These are phyloP conservation scores for Musa itinerans DNA, from an alignment of 176 grass and related monocot species.

Conservation along the genomic window DNA sequence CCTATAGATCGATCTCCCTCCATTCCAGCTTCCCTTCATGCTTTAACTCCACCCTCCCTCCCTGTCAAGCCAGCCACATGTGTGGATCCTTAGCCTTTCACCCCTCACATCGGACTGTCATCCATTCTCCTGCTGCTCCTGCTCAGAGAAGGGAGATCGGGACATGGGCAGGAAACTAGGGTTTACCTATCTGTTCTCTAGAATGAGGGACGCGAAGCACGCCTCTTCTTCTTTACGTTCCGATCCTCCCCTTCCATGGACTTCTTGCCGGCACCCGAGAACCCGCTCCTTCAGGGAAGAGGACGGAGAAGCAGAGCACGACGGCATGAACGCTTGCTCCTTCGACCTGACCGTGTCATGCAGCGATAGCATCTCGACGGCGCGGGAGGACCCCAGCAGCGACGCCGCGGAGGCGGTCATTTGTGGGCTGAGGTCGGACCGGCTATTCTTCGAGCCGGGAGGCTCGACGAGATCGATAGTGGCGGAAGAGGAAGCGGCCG, in stretches of 20 bases:
- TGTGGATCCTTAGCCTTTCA: too few species aligned
- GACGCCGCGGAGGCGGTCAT: slow-evolving; percentile 26
- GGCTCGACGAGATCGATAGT: slow-evolving; percentile 42
- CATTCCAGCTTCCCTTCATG: neutral
- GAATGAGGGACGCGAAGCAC: neutral
- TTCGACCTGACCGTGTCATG: slow-evolving; percentile 2
- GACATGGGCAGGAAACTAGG: slow-evolving; percentile 45
- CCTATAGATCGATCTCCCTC: neutral
- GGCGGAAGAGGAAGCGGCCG: slow-evolving; percentile 1
- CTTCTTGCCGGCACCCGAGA: slow-evolving; percentile 28
- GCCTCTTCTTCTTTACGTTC: slow-evolving; percentile 19
- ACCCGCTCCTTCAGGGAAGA: slow-evolving; percentile 26
- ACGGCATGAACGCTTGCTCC: neutral
- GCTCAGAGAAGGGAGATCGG: neutral
- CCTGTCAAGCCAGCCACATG: too few species aligned
- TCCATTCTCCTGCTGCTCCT: too few species aligned
- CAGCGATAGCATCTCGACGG: slow-evolving; percentile 20
- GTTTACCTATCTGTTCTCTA: slow-evolving; percentile 39
- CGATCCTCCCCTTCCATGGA: slow-evolving; percentile 28
- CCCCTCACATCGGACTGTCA: too few species aligned
- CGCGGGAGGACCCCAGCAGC: neutral
- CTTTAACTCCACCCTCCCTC: neutral
- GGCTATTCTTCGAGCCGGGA: slow-evolving; percentile 45
- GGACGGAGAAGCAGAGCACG: neutral
- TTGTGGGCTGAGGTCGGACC: slow-evolving; percentile 30